These are phyloP conservation scores for Boehmeria nivea DNA, from an alignment of 306 rosid species.

Conservation along the genomic window DNA sequence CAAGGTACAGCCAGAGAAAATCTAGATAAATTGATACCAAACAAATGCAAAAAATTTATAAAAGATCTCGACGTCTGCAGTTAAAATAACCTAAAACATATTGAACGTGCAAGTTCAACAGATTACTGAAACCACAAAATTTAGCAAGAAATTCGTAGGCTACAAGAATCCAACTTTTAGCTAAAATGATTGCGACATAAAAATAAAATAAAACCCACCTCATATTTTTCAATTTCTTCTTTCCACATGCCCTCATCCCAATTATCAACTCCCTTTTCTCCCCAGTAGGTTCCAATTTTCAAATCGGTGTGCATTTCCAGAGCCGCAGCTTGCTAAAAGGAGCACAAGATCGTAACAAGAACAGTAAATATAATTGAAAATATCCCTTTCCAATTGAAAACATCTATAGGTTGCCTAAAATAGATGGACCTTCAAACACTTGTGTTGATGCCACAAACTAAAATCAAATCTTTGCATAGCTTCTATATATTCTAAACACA, in stretches of 20 bases:
- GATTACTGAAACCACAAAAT: not conserved
- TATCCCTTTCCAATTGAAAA: not conserved
- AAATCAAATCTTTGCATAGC: too few relatives aligned
- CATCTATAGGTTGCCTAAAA: too few relatives aligned
- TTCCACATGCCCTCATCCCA: conserved; percentile 61
- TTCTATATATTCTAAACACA: not conserved
- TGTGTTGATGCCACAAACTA: too few relatives aligned
- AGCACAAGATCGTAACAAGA: conserved; percentile 1
- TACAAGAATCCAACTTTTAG: not conserved
- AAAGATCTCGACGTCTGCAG: too few relatives aligned
- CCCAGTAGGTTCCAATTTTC: conserved; percentile 67
- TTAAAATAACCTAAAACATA: too few relatives aligned
- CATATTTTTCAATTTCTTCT: conserved; percentile 41
- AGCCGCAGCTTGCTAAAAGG: conserved; percentile 70
- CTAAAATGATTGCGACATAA: not conserved
- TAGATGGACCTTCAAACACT: too few relatives aligned
- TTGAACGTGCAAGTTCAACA: not conserved
- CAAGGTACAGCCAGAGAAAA: not conserved
- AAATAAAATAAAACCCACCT: conserved; percentile 39
- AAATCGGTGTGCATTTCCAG: conserved; percentile 58
- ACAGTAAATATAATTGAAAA: not conserved
- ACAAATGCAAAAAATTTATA: not conserved
- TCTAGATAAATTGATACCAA: not conserved
- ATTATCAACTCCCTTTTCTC: conserved; percentile 66
- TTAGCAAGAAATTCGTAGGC: not conserved